These are phyloP conservation scores for Deinandra increscens DNA, from an alignment of 129 eudicot species.

Conservation along the genomic window DNA sequence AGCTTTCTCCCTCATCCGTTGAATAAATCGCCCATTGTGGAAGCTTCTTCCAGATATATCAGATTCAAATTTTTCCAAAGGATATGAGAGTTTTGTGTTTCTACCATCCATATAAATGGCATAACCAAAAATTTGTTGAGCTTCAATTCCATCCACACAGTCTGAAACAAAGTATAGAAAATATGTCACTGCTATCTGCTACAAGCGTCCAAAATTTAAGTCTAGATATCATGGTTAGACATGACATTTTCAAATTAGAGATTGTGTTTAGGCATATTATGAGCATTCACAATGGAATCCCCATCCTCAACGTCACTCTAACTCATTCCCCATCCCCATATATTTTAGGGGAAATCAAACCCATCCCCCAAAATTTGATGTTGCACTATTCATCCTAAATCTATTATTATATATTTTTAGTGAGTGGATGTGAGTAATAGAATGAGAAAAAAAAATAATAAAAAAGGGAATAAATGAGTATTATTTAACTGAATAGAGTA, in stretches of 20 bases:
- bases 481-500: too few relatives aligned
- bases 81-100: conserved; percentile 48
- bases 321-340: too few relatives aligned
- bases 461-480: too few relatives aligned
- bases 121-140: conserved; percentile 52
- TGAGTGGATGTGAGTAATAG: too few relatives aligned
- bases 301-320: too few relatives aligned
- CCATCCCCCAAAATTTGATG: too few relatives aligned
- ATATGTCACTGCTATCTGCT: background rate
- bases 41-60: conserved; percentile 52
- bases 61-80: conserved; percentile 43
- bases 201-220: background rate
- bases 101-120: conserved; percentile 58
- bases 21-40: conserved; percentile 51
- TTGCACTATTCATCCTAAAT: too few relatives aligned
- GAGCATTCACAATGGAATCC: too few relatives aligned
- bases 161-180: conserved; percentile 30
- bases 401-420: too few relatives aligned
- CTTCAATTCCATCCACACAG: conserved; percentile 54
- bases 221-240: background rate
- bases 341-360: too few relatives aligned
- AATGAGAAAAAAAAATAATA: too few relatives aligned
- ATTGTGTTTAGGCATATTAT: background rate
- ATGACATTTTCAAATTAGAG: background rate
- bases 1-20: conserved; percentile 53